phyloP scores from a whole-genome alignment of 78 protist species.

The Tieghemostelium lacteum region DNA sequence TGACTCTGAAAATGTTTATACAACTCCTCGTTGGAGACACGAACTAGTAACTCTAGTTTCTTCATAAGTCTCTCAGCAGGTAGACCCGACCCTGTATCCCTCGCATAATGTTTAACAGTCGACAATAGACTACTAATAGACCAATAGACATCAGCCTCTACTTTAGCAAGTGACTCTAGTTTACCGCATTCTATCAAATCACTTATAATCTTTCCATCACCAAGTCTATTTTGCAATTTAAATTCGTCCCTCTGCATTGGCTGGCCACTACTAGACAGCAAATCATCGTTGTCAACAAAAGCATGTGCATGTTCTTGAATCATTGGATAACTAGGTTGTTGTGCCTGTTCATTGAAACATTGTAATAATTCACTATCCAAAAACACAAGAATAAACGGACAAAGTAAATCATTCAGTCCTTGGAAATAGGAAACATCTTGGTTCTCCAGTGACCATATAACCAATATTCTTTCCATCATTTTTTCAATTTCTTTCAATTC shows the following conservation, averaged over 20 bases:
- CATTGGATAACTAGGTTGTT: neutral
- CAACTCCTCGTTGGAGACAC: conserved; percentile 53
- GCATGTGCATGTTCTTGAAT: too few species aligned
- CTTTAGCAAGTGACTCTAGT: conserved; percentile 7
- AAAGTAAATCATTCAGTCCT: conserved; percentile 65
- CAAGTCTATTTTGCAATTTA: conserved; percentile 17
- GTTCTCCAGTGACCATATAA: conserved; percentile 64
- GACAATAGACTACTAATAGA: conserved; percentile 43
- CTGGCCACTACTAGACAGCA: too few species aligned
- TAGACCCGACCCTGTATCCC: conserved; percentile 62
- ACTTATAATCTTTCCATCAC: conserved; percentile 36
- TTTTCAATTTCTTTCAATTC: conserved; percentile 58
- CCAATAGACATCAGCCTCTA: conserved; percentile 70
- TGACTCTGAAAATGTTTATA: conserved; percentile 33
- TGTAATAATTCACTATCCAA: conserved; percentile 15
- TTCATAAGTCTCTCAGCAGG: conserved; percentile 77
- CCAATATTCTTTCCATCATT: conserved; percentile 57
- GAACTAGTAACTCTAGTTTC: conserved; percentile 20
- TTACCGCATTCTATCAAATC: conserved; percentile 26
- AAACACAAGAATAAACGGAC: conserved; percentile 66
- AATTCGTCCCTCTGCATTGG: neutral
- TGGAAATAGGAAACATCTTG: conserved; percentile 65
- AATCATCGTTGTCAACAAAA: too few species aligned
- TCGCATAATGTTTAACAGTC: conserved; percentile 51
- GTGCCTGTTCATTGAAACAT: too few species aligned